Conservation (phyloP, 129 eudicot genomes). For the Flaveria ramosissima region DNA sequence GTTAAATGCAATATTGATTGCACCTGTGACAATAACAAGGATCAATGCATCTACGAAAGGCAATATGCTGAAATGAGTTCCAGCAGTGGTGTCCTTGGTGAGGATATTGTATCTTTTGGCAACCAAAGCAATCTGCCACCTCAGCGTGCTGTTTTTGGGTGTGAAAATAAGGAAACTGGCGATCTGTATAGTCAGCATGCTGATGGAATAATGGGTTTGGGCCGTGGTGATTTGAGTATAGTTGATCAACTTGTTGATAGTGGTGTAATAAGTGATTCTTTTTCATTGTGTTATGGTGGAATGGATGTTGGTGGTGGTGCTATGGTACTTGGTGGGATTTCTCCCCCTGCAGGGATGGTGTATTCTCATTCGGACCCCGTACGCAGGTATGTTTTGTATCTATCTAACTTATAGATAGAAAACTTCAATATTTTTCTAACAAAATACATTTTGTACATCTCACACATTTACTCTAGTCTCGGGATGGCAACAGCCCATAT, state of each 20-base stretch:
- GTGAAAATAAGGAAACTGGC: slow-evolving; percentile 94
- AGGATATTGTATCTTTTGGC: slow-evolving; percentile 87
- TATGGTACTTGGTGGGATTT: slow-evolving; percentile 92
- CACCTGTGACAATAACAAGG: slow-evolving; percentile 60
- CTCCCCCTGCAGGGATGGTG: slow-evolving; percentile 81
- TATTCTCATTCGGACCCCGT: slow-evolving; percentile 77
- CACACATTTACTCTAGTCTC: slow-evolving; percentile 99
- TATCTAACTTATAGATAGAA: slow-evolving; percentile 35
- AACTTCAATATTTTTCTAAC: slow-evolving; percentile 52
- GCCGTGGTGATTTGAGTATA: slow-evolving; percentile 89
- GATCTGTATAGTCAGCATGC: slow-evolving; percentile 94
- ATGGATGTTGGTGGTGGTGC: slow-evolving; percentile 99
- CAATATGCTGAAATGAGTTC: slow-evolving; percentile 98
- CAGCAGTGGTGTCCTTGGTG: slow-evolving; percentile 94
- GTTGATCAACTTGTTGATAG: slow-evolving; percentile 93
- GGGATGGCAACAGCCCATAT: slow-evolving; percentile 99
- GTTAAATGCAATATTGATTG: slow-evolving; percentile 87
- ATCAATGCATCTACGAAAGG: slow-evolving; percentile 78
- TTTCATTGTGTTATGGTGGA: slow-evolving; percentile 95
- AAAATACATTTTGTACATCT: slow-evolving; percentile 77
- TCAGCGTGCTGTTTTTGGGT: slow-evolving; percentile 90
- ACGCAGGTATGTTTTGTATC: slow-evolving; percentile 72
- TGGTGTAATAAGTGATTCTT: slow-evolving; percentile 87
- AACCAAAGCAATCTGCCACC: slow-evolving; percentile 86
- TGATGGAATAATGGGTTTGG: slow-evolving; percentile 99